These are phyloP conservation scores for Theobroma cacao DNA, from an alignment of 345 rosid genomes.

Conservation along the genomic window DNA sequence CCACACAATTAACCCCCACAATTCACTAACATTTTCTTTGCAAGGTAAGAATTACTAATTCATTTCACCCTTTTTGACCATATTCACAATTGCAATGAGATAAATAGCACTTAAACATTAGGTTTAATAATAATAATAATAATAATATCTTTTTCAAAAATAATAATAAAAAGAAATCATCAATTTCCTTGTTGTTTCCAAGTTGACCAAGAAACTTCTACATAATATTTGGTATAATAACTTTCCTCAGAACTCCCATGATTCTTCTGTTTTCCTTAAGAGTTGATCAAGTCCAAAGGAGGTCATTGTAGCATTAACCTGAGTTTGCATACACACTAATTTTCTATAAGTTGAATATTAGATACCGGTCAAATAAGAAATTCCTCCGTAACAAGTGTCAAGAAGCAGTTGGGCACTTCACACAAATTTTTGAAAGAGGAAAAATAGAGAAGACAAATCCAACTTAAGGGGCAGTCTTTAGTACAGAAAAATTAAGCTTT, in stretches of 20 bases:
- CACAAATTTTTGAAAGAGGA: background rate
- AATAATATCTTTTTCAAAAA: no score
- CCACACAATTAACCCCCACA: background rate
- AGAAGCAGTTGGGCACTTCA: background rate
- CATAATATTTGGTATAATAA: background rate
- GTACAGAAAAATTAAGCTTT: background rate
- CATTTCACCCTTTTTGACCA: background rate
- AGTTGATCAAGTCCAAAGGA: background rate
- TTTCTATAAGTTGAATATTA: background rate
- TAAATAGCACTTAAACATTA: no score
- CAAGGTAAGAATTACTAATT: background rate
- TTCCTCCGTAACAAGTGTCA: background rate
- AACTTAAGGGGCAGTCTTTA: background rate
- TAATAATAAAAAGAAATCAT: no score
- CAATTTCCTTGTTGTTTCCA: background rate
- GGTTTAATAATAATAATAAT: no score
- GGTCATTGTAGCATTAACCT: background rate
- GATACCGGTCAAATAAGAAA: slow-evolving; percentile 7
- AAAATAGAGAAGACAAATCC: background rate
- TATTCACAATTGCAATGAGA: background rate
- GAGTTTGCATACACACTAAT: background rate
- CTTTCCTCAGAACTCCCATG: background rate
- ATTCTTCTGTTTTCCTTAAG: background rate
- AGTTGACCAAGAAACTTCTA: background rate
- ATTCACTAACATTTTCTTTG: background rate